Percentiles rank a stretch among this genome's conserved stretches.
phyloP scores from a whole-genome alignment of 805 yeast genomes.

The Torulaspora maleeae region DNA sequence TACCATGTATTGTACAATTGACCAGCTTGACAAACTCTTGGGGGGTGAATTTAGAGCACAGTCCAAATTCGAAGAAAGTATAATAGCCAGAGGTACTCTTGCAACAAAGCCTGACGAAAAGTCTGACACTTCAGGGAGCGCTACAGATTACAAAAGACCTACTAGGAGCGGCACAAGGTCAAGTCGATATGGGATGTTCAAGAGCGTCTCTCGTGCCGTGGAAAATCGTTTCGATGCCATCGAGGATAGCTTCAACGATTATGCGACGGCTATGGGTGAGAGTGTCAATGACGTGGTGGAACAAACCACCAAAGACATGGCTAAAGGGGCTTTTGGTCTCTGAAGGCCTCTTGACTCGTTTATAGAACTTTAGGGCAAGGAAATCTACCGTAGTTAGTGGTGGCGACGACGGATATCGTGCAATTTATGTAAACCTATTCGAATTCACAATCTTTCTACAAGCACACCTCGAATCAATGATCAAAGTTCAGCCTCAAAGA shows the following conservation, averaged over 20 bases:
- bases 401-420: no score
- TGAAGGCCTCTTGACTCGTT: slow-evolving; percentile 18
- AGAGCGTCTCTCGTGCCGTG: slow-evolving; percentile 40
- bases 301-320: slow-evolving; percentile 46
- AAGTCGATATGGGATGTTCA: slow-evolving; percentile 41
- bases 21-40: slow-evolving; percentile 60
- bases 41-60: slow-evolving; percentile 72
- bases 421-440: no score
- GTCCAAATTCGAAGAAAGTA: slow-evolving; percentile 55
- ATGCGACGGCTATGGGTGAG: slow-evolving; percentile 52
- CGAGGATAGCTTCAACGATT: slow-evolving; percentile 53
- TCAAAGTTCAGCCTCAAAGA: no score
- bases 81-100: slow-evolving; percentile 45
- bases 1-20: slow-evolving; percentile 50
- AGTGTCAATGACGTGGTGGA: slow-evolving; percentile 49
- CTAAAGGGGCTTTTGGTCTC: slow-evolving; percentile 51
- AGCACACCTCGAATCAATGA: no score
- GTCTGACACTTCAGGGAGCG: slow-evolving; percentile 11
- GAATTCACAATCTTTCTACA: no score
- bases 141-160: slow-evolving; percentile 42
- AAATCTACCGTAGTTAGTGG: no score
- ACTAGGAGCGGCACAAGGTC: slow-evolving; percentile 35
- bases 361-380: no score
- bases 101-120: slow-evolving; percentile 24
- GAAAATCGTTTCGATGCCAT: slow-evolving; percentile 50